Conservation (phyloP, 225 moss, liverwort and hornwort genomes). For the Antitrichia curtipendula region DNA sequence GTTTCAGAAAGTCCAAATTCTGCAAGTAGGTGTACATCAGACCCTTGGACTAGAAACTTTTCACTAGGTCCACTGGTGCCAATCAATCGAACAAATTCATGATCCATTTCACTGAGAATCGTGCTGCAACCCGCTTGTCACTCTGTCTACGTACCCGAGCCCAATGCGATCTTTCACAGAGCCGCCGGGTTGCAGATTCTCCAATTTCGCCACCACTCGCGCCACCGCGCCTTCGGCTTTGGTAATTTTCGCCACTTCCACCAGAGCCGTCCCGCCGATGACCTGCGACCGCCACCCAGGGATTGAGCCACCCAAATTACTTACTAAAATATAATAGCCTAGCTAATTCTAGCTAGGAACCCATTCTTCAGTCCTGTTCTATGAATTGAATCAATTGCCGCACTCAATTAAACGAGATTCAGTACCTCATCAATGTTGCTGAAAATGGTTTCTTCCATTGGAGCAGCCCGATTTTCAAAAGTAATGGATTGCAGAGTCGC, state of each 20-base stretch:
- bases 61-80: background rate
- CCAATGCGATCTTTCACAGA: conserved; percentile 94
- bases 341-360: background rate
- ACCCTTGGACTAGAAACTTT: background rate
- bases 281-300: conserved; percentile 11
- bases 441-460: background rate
- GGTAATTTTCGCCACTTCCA: conserved; percentile 48
- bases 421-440: background rate
- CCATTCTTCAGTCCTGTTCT: background rate
- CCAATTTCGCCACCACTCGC: conserved; percentile 76
- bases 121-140: background rate
- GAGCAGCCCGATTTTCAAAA: accelerated
- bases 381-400: background rate
- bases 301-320: background rate
- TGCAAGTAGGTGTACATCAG: too few species aligned
- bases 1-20: background rate
- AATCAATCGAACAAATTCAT: background rate
- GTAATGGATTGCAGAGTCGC: too few species aligned
- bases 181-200: conserved; percentile 63
- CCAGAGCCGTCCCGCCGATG: conserved; percentile 69
- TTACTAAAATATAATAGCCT: background rate
- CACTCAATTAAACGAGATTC: background rate
- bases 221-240: conserved; percentile 52
- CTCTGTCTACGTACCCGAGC: conserved; percentile 22
- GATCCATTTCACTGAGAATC: background rate